These are phyloP conservation scores for Aspergillus uvarum DNA, from an alignment of 2,329 filamentous ascomycete species.

Conservation along the genomic window DNA sequence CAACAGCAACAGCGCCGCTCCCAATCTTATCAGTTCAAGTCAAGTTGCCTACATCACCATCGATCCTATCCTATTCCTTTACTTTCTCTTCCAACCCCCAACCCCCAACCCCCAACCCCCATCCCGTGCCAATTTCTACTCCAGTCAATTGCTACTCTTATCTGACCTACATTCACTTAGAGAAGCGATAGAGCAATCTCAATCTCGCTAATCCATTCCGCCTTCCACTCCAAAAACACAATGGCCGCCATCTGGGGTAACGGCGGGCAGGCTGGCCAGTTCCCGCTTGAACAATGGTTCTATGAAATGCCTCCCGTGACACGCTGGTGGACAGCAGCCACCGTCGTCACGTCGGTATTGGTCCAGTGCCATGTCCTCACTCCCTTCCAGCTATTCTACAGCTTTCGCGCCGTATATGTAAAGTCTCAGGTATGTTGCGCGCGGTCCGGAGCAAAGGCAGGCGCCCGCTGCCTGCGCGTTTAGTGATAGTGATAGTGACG, in stretches of 20 bases:
- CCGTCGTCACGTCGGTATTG: conserved; percentile 79
- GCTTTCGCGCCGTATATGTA: conserved; percentile 83
- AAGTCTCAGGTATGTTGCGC: conserved; percentile 80
- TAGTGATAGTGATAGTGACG: background rate
- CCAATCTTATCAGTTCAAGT: no score
- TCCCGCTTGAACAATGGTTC: conserved; percentile 96
- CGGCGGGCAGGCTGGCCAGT: conserved; percentile 52
- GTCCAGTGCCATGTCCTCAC: conserved; percentile 92
- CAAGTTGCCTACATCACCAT: background rate
- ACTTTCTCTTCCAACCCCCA: background rate
- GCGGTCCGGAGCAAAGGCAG: background rate
- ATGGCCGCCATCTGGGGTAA: conserved; percentile 49
- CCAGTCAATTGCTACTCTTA: no score
- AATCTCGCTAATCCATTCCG: no score
- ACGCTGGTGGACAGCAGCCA: conserved; percentile 93
- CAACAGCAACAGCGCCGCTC: no score
- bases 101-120: background rate
- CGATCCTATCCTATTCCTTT: background rate
- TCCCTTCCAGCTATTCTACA: conserved; percentile 96
- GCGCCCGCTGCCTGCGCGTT: no score
- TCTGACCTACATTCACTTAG: no score
- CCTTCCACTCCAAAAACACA: conserved; percentile 8
- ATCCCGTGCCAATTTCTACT: background rate
- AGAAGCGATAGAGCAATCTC: no score
- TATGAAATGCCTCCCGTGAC: conserved; percentile 98